phyloP scores from a whole-genome alignment of 345 rosid genomes.

The Citrus hindsii region DNA sequence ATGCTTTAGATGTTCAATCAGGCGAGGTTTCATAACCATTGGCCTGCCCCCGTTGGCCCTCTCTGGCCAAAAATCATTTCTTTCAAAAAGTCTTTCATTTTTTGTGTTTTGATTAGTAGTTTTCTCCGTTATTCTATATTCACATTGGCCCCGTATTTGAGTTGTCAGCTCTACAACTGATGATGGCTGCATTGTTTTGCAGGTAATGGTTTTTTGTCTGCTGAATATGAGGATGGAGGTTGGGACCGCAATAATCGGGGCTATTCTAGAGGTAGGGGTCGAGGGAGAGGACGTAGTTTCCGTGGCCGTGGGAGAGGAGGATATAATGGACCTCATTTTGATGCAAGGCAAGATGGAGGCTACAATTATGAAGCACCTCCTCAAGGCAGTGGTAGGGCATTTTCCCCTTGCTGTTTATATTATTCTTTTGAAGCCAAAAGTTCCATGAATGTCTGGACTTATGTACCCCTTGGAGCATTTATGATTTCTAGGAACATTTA shows the following conservation, averaged over 20 bases:
- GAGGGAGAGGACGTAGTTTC: slow-evolving; percentile 77
- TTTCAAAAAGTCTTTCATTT: not conserved
- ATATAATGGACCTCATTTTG: slow-evolving; percentile 66
- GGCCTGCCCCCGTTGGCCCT: not conserved
- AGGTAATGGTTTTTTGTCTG: slow-evolving; percentile 70
- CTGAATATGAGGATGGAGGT: slow-evolving; percentile 77
- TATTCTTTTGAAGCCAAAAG: not conserved
- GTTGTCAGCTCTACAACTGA: not conserved
- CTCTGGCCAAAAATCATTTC: not conserved
- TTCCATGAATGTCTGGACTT: not conserved
- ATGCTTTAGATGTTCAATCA: not conserved
- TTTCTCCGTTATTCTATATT: not conserved
- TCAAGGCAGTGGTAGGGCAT: slow-evolving; percentile 33
- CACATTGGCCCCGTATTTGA: not conserved
- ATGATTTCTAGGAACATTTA: not conserved
- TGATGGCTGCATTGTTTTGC: slow-evolving; percentile 7
- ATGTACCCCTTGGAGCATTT: not conserved
- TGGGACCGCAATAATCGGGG: slow-evolving; percentile 65
- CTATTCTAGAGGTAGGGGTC: slow-evolving; percentile 72
- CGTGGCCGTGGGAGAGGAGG: slow-evolving; percentile 90
- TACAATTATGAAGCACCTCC: slow-evolving; percentile 56
- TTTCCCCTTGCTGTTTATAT: not conserved
- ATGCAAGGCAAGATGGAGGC: slow-evolving; percentile 64
- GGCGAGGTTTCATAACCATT: not conserved
- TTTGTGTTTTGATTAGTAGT: not conserved